Percentiles rank a stretch among this genome's conserved stretches.
Conservation (phyloP, 306 rosid genomes). For the Lotus japonicus region DNA sequence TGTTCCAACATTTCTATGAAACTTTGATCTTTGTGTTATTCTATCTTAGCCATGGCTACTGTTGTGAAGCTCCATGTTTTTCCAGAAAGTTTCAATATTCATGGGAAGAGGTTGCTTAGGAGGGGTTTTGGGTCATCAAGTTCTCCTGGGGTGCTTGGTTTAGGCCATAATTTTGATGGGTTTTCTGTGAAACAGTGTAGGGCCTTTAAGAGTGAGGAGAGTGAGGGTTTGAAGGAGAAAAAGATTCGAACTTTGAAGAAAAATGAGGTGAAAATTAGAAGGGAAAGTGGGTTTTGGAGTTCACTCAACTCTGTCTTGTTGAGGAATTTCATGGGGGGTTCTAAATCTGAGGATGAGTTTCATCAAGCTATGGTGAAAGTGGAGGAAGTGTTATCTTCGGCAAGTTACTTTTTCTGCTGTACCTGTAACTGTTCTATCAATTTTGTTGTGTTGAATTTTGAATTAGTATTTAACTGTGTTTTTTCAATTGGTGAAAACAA, state of each 20-base stretch:
- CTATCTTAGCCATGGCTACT: conserved; percentile 35
- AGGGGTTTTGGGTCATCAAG: conserved; percentile 31
- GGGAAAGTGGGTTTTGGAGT: conserved; percentile 63
- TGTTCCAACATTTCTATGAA: background rate
- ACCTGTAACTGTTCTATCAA: background rate
- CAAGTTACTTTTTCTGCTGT: conserved; percentile 30
- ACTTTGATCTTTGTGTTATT: background rate
- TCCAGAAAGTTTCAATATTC: conserved; percentile 42
- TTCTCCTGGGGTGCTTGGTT: conserved; percentile 24
- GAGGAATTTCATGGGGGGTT: conserved; percentile 40
- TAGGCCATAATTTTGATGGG: conserved; percentile 35
- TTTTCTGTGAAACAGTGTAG: conserved; percentile 45
- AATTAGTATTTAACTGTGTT: conserved; percentile 9
- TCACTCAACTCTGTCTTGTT: conserved; percentile 40
- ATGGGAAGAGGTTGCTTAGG: conserved; percentile 26
- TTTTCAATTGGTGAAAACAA: conserved; percentile 16
- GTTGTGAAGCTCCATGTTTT: conserved; percentile 44
- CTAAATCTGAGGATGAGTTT: conserved; percentile 52
- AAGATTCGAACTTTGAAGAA: conserved; percentile 36
- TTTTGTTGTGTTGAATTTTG: conserved; percentile 3
- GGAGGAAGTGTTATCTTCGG: conserved; percentile 62
- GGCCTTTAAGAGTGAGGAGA: conserved; percentile 53
- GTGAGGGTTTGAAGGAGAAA: conserved; percentile 44
- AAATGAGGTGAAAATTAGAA: conserved; percentile 20
- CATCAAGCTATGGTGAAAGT: conserved; percentile 53